Evolutionary conservation across 345 rosid genomes (phyloP), one percentile per base, ranked within the genome.

Genomic region (Salix purpurea): DNA sequence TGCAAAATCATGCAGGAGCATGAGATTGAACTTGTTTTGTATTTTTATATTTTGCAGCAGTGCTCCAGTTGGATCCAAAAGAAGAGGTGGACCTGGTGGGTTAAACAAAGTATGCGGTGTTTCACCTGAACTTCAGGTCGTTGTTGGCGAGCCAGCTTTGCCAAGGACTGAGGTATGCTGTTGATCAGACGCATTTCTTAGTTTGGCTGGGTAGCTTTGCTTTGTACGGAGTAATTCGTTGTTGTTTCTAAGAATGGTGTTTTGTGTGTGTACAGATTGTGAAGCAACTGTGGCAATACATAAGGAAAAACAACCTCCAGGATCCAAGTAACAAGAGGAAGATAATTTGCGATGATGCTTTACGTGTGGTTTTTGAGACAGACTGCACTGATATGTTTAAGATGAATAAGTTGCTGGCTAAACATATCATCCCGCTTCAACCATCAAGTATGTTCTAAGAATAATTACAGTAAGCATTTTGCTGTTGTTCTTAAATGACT

Each of bases 361-460:
- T 95, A 44, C 97, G 97, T 21, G 74, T 91, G 68, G 96, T 95
- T 10, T 95, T 93, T 73, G 99, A 95, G 89, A 91, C 97, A 18
- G 99, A 93, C 83, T 95, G 97, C 80, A 95, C 99, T 40, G 99
- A 95, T 87, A 95, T 95, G 99, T 95, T 95, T 87, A 93, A 91
- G 85, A 95, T 95, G 99, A 95, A 93, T 77, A 95, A 93, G 89
- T 83, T 95, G 77, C 91, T 95, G 67, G 86, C 99, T 40, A 95
- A 95, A 85, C 97, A 95, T 85, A 95, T 95, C 68, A 88, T 87
- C 60, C 85, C 96, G 13, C 92, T 95, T 74, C 94, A 94, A 68
- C 97, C 98, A 62, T 70, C 89, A 56, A 94, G 98, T 94, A 90
- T 62, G 90, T 77, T 65, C 34, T 72, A 16, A 62, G 72, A 65